Base-by-base conservation (phyloP, 2,329 filamentous ascomycete genomes). In the Phaeoacremonium minimum region DNA sequence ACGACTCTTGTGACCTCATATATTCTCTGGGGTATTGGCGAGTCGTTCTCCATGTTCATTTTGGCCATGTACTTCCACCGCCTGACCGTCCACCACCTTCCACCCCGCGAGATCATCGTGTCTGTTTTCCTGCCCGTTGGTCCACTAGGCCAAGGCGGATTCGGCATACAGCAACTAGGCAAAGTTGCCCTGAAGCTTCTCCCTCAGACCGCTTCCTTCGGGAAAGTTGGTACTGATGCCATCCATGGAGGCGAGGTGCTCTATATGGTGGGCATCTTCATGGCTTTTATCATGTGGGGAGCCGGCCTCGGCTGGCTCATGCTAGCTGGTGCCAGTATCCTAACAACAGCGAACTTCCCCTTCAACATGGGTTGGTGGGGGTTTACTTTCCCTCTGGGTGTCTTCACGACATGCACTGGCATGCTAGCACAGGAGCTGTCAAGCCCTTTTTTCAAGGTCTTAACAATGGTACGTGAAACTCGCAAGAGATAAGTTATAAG, bases 21-120 rank as follows among this genome's bases (percentile, higher is more conserved):
- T 51, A 63, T 85, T 13, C 72, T 87, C 45, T 86, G 79, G 80
- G 82, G 82, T 1, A 75, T 78, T 39, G 77, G 80, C 5, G 68
- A 62, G 46, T 56, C 56, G 20, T 66, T 87, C 34, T 75, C 80
- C 2, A 71, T 80, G 55, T 68, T 72, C 29, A 71, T 85, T 15
- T 61, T 86, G 17, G 77, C 76, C 9, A 71, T 87, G 26, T 87
- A 87, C 57, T 85, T 84, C 50, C 77, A 83, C 41, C 77, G 83
- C 9, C 65, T 87, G 8, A 78, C 76, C 4, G 55, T 86, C 4
- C 75, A 86, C 56, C 77, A 79, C 28, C 66, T 86, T 12, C 82
- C 82, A 0, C 73, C 80, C 2, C 68, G 74, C 33, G 83, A 85
- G 50, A 75, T 80, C 30, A 75, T 83, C 14, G 77, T 83, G 2